Evolutionary conservation across 495 filamentous ascomycete genomes (phyloP).

Genomic region (Hypoxylon perforatum): DNA sequence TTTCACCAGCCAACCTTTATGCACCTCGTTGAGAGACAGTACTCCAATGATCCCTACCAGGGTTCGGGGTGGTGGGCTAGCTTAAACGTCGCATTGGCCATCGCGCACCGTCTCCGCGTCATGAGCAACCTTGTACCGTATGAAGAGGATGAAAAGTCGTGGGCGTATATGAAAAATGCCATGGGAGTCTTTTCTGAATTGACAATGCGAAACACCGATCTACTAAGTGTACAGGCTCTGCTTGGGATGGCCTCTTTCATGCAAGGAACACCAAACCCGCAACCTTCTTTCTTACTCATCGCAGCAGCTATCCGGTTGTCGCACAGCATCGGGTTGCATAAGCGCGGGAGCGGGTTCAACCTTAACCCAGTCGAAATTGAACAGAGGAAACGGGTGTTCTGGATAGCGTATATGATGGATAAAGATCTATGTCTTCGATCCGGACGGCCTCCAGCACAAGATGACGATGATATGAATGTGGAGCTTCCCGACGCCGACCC

Average conservation of each 20-base stretch:
- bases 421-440: slow-evolving; percentile 95
- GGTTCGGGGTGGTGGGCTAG: slow-evolving; percentile 99
- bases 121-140: slow-evolving; percentile 92
- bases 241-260: slow-evolving; percentile 96
- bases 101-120: slow-evolving; percentile 90
- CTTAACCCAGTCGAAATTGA: slow-evolving; percentile 91
- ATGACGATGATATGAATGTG: slow-evolving; percentile 98
- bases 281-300: slow-evolving; percentile 92
- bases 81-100: slow-evolving; percentile 92
- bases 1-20: slow-evolving; percentile 99
- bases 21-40: slow-evolving; percentile 93
- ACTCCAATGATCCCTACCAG: slow-evolving; percentile 91
- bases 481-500: slow-evolving; percentile 94
- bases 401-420: slow-evolving; percentile 96
- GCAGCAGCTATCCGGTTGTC: slow-evolving; percentile 92
- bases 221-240: slow-evolving; percentile 95
- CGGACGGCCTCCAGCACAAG: slow-evolving; percentile 91
- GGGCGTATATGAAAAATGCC: slow-evolving; percentile 96
- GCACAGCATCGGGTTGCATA: slow-evolving; percentile 95
- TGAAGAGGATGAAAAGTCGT: slow-evolving; percentile 92
- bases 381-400: slow-evolving; percentile 95
- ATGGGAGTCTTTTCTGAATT: slow-evolving; percentile 92
- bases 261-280: slow-evolving; percentile 96
- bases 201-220: slow-evolving; percentile 94
- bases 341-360: slow-evolving; percentile 89